phyloP scores from a whole-genome alignment of 441 rosid species.

The Brassica balearica region DNA sequence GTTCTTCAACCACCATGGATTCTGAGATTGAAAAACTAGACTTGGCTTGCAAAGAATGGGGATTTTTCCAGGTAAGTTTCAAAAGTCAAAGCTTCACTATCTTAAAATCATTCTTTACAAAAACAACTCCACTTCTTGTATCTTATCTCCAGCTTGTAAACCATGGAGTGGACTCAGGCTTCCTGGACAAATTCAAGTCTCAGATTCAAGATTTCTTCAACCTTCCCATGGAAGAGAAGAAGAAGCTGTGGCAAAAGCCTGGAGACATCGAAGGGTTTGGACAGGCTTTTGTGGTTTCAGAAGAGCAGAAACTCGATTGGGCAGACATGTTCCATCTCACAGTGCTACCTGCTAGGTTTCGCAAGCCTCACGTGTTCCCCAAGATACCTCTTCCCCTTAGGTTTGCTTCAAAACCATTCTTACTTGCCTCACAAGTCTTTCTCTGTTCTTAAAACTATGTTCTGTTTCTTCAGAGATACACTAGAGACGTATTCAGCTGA shows the following conservation, averaged over 20 bases:
- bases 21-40: conserved; percentile 48
- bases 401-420: conserved; percentile 13
- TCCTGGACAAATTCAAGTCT: conserved; percentile 12
- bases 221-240: conserved; percentile 16
- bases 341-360: conserved; percentile 2
- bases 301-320: conserved; percentile 1
- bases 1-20: conserved; percentile 24
- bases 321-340: conserved; percentile 13
- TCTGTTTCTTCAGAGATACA: conserved; percentile 11
- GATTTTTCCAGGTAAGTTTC: conserved; percentile 58
- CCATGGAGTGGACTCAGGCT: conserved; percentile 9
- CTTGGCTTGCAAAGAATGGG: conserved; percentile 61
- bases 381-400: conserved; percentile 17
- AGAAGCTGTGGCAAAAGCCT: conserved; percentile 16
- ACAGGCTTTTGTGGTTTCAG: conserved; percentile 14
- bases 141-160: conserved; percentile 13
- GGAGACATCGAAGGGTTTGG: conserved; percentile 8
- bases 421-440: neutral
- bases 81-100: conserved; percentile 6
- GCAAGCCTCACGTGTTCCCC: conserved; percentile 8
- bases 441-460: neutral
- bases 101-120: neutral
- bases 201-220: conserved; percentile 15
- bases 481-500: neutral
- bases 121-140: neutral